These are phyloP conservation scores for Quercus rubra DNA, from an alignment of 306 rosid genomes.

Conservation along the genomic window DNA sequence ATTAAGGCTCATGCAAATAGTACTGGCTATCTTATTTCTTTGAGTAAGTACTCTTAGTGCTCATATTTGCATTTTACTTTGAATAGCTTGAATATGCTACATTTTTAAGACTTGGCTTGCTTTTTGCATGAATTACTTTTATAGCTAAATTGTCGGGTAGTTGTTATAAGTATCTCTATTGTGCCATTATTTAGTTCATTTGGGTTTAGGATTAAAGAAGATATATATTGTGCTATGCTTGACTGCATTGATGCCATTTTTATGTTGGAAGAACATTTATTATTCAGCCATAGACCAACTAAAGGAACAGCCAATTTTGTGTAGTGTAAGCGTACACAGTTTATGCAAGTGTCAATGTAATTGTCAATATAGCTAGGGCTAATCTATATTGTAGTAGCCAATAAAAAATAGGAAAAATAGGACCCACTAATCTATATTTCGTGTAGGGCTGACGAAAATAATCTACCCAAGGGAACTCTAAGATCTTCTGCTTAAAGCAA, in stretches of 20 bases:
- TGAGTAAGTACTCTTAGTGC: conserved; percentile 51
- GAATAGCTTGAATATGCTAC: background rate
- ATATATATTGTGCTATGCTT: background rate
- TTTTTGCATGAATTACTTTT: background rate
- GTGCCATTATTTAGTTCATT: background rate
- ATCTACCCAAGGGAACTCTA: conserved; percentile 1
- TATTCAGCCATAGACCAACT: background rate
- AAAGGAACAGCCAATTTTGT: background rate
- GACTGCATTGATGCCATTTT: background rate
- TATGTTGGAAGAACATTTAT: background rate
- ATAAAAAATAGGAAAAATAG: too few species aligned
- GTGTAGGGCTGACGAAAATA: background rate
- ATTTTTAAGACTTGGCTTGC: too few species aligned
- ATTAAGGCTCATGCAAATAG: conserved; percentile 65
- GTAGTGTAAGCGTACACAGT: background rate
- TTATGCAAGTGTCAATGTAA: background rate
- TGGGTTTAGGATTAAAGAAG: background rate
- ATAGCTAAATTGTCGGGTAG: background rate
- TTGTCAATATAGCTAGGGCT: too few species aligned
- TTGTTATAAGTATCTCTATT: background rate
- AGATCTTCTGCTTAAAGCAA: conserved; percentile 28
- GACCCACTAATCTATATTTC: too few species aligned
- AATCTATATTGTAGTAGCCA: too few species aligned
- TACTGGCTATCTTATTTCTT: conserved; percentile 70
- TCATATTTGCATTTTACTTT: background rate